These are phyloP conservation scores for Diatrype stigma DNA, from an alignment of 2,329 filamentous ascomycete genomes.

Conservation along the genomic window DNA sequence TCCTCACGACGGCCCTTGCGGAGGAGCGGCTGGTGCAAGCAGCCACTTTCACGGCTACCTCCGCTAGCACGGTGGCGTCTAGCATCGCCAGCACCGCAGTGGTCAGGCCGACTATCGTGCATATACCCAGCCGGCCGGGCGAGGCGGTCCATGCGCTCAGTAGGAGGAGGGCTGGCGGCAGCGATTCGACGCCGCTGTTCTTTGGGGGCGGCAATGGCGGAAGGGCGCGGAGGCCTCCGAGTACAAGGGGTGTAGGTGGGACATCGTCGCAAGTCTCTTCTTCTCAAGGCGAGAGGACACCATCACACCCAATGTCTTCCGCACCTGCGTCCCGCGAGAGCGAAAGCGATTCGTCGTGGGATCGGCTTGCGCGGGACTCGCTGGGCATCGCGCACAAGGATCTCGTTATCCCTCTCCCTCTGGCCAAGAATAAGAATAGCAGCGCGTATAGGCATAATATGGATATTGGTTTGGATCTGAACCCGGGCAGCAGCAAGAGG, in stretches of 20 bases:
- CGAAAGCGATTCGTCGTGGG: conserved; percentile 22
- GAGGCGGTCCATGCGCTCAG: conserved; percentile 25
- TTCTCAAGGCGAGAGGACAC: not conserved
- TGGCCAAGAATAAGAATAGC: no score
- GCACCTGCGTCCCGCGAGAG: conserved; percentile 9
- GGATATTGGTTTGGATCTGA: no score
- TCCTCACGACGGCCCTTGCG: conserved; percentile 22
- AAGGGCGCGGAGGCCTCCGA: conserved; percentile 15
- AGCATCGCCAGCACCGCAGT: conserved; percentile 21
- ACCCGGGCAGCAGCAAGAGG: not conserved
- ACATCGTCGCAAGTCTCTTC: no score
- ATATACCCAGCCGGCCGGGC: conserved; percentile 27
- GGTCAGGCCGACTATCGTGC: conserved; percentile 26
- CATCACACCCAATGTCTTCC: conserved; percentile 8
- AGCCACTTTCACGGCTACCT: no score
- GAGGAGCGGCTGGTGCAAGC: conserved; percentile 15
- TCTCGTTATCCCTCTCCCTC: conserved; percentile 2
- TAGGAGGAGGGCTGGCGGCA: conserved; percentile 18
- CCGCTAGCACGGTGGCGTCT: no score
- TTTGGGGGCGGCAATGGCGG: conserved; percentile 16
- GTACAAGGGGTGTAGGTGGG: no score
- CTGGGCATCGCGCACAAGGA: conserved; percentile 26
- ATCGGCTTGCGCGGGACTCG: conserved; percentile 19
- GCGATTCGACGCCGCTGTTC: conserved; percentile 18
- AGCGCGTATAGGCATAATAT: no score